Base-by-base conservation (phyloP, 345 rosid species). In the Camelina hispida region DNA sequence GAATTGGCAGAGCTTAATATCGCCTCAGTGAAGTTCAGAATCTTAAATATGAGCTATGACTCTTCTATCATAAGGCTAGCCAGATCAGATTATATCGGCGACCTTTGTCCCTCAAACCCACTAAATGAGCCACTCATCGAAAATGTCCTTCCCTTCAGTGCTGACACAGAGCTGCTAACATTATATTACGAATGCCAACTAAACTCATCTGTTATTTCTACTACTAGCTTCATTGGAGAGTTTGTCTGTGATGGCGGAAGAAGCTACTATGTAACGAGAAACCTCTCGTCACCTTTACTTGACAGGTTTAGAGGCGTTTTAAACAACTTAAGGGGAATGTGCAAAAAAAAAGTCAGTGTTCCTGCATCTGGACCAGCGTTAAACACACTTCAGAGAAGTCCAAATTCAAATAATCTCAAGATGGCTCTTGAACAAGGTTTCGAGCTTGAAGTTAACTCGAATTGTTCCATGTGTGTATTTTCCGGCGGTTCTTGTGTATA, bases 401-500 rank as follows among this genome's bases (percentile, higher is more conserved):
- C 54, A 50, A 18, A 50, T 50, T 1, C 5, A 50, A 9, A 50
- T 18, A 50, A 18, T 9, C 54, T 50, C 9, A 18, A 50, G 25
- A 17, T 3, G 54, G 54, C 54, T 50, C 25, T 50, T 18, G 25
- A 50, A 17, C 13, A 50, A 4, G 25, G 25, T 50, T 50, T 50
- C 12, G 13, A 18, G 14, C 54, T 50, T 9, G 13, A 48, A 47
- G 52, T 7, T 50, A 50, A 50, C 6, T 50, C 25, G 4, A 20
- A 17, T 18, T 50, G 54, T 50, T 50, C 54, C 5, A 10, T 4
- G 5, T 50, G 54, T 9, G 12, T 9, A 3, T 17, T 0, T 6
- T 51, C 55, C 4, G 55, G 55, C 55, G 54, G 54, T 18, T 20
- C 12, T 20, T 51, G 55, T 51, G 55, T 25, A 51, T 51, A 51